These are phyloP conservation scores for Effrenium voratum DNA, from an alignment of 73 alveolate species.

Conservation along the genomic window DNA sequence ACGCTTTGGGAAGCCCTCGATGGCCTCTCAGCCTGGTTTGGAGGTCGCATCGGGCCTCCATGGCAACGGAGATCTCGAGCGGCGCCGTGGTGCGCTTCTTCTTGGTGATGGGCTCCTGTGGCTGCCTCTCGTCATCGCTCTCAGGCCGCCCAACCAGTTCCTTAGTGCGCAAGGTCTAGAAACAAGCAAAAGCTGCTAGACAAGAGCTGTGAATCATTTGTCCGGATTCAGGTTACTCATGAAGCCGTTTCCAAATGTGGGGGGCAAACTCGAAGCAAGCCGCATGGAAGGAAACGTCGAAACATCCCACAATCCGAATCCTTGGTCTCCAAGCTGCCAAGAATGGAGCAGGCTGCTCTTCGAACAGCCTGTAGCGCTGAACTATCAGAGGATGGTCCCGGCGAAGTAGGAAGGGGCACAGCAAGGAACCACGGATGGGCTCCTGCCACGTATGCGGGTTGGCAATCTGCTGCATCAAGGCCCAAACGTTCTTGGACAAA, in stretches of 20 bases:
- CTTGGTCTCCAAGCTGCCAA: constrained; percentile 37
- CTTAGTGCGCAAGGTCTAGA: not conserved
- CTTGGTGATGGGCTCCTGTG: constrained; percentile 80
- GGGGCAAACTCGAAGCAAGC: not conserved
- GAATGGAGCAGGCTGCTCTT: constrained; percentile 79
- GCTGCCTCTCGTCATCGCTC: constrained; percentile 79
- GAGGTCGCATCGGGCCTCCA: not conserved
- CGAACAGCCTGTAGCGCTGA: constrained; percentile 57
- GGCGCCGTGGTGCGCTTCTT: constrained; percentile 21
- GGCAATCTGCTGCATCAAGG: too few relatives aligned
- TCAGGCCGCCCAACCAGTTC: constrained; percentile 90
- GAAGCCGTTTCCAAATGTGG: not conserved
- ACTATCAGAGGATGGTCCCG: constrained; percentile 68
- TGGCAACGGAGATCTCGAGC: constrained; percentile 10
- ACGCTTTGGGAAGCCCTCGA: not conserved
- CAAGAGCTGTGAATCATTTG: not conserved
- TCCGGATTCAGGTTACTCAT: not conserved
- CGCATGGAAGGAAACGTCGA: too few relatives aligned
- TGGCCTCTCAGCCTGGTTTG: not conserved
- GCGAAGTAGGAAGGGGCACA: constrained; percentile 76
- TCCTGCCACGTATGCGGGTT: constrained; percentile 18
- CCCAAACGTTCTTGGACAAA: too few relatives aligned
- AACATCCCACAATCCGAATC: not conserved
- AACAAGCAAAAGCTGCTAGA: not conserved
- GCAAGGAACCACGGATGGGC: constrained; percentile 50